phyloP scores from a whole-genome alignment of 78 protist species.

The Pelomyxa schiedti region DNA sequence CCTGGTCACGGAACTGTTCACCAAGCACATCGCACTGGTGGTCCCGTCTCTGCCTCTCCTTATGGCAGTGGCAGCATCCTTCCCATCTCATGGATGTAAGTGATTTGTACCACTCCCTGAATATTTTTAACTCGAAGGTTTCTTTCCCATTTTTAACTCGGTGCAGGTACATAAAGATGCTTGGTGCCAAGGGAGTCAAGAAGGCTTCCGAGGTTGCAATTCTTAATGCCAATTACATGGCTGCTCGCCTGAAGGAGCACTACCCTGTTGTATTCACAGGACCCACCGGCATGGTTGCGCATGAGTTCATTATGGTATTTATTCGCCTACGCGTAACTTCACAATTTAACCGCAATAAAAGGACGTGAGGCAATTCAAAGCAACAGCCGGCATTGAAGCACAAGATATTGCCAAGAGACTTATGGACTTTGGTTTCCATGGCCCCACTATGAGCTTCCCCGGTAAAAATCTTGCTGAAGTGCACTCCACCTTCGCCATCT shows the following conservation, averaged over 20 bases:
- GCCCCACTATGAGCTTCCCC: conserved; percentile 57
- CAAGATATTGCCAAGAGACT: conserved; percentile 96
- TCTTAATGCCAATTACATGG: conserved; percentile 95
- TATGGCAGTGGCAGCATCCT: conserved; percentile 76
- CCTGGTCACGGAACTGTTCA: conserved; percentile 36
- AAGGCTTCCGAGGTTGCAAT: conserved; percentile 79
- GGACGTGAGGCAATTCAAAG: conserved; percentile 73
- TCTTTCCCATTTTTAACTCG: no score
- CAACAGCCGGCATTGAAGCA: conserved; percentile 66
- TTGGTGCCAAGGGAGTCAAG: conserved; percentile 77
- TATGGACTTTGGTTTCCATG: conserved; percentile 81
- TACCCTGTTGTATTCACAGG: conserved; percentile 71
- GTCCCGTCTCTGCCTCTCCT: conserved; percentile 83
- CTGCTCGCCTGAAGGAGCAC: conserved; percentile 64
- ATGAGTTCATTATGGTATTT: conserved; percentile 94
- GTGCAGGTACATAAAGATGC: conserved; percentile 72
- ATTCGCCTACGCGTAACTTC: no score
- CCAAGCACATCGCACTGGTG: conserved; percentile 8
- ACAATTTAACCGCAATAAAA: no score
- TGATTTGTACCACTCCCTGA: no score
- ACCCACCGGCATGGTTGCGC: conserved; percentile 60
- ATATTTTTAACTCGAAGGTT: no score
- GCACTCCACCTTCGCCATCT: background rate
- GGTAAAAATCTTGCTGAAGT: background rate
- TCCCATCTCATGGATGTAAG: conserved; percentile 87